phyloP scores from a whole-genome alignment of 805 yeast genomes.

The Pichia phayaonensis region DNA sequence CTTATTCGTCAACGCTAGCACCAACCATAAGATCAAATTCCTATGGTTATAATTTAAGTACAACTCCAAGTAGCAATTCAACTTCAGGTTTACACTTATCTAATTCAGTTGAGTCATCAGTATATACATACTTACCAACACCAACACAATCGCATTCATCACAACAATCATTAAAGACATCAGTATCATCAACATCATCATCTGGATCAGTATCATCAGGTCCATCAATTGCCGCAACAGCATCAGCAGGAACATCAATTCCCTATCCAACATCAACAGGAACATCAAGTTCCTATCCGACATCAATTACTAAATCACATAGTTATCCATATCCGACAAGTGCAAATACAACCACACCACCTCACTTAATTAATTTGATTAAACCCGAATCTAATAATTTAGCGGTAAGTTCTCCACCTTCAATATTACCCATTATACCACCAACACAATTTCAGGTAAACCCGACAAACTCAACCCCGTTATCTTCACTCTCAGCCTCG shows the following conservation, averaged over 20 bases:
- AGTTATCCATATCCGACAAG: not conserved
- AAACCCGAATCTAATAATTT: not conserved
- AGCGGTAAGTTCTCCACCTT: not conserved
- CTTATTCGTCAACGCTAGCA: constrained; percentile 7
- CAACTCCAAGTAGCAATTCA: not conserved
- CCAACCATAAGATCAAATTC: not conserved
- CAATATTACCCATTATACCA: not conserved
- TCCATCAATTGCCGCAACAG: not conserved
- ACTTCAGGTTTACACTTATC: not conserved
- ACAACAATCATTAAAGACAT: not conserved
- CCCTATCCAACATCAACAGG: not conserved
- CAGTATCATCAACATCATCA: not conserved
- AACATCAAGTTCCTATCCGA: not conserved
- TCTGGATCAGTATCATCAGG: not conserved
- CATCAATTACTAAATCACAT: not conserved
- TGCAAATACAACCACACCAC: not conserved
- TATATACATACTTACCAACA: not conserved
- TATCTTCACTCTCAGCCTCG: not conserved
- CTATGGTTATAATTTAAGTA: not conserved
- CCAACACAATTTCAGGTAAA: not conserved
- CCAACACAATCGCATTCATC: not conserved
- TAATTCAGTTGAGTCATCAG: not conserved
- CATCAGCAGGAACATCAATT: not conserved
- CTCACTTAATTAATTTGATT: not conserved
- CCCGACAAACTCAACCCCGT: not conserved